Base-by-base conservation (phyloP, 2,329 filamentous ascomycete genomes). In the Diaporthe amygdali region DNA sequence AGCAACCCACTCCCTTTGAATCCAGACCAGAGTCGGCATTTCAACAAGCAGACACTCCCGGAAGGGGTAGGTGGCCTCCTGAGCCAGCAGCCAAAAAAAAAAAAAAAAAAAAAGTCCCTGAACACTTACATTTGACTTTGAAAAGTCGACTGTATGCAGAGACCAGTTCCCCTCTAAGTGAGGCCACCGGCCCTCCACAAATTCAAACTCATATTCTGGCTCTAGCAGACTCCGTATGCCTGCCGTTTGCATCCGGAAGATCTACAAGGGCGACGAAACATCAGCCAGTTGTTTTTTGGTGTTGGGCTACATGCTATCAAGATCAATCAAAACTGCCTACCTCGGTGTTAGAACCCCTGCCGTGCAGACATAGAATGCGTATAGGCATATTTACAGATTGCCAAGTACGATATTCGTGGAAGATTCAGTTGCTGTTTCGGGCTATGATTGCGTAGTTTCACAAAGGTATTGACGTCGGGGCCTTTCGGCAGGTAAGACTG, bases 211-310 rank as follows among this genome's bases (percentile, higher is more conserved):
- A 6, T 66, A 72, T 34, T 72, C 70, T 22, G 70, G 70, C 30
- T 72, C 67, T 20, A 72, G 56, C 37, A 37, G 56, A 41, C 70
- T 69, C 37, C 70, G 49, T 56, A 72, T 70, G 56, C 66, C 70
- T 49, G 70, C 70, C 6, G 70, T 72, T 30, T 72, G 70, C 70
- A 72, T 70, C 9, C 70, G 70, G 20, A 72, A 72, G 30, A 72
- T 72, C 70, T 72, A 46, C 51, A 66, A 25, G 52, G 25, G 17
- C 22, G 52, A 67, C 25, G n/a, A 49, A 46, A 68, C 27, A 64
- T 66, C 25, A 56, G 32, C 30, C 20, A 27, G 7, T 52, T 44
- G 46, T 54, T 30, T 47, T 30, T 32, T 51, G 46, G 20, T 34
- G 25, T 34, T 54, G 25, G 15, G 39, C 37, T 41, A 69, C 22